These are phyloP conservation scores for Diutina siamensis DNA, from an alignment of 1,139 yeast species.

Conservation along the genomic window DNA sequence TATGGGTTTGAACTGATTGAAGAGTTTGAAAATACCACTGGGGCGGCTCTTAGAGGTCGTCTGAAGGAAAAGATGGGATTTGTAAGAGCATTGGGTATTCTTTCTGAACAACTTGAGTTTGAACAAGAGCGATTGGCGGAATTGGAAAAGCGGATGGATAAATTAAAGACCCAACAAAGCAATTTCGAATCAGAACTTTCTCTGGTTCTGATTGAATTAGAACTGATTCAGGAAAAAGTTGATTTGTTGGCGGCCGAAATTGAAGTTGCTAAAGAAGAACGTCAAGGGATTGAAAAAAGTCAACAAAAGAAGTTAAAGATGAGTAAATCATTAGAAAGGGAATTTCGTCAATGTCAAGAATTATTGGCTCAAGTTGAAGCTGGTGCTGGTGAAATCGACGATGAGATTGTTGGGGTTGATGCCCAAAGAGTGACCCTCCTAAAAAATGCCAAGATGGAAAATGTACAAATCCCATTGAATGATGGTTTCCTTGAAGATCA, in stretches of 20 bases:
- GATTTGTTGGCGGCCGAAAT: conserved; percentile 23
- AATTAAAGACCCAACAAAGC: not conserved
- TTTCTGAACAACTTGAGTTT: conserved; percentile 52
- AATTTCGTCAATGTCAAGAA: conserved; percentile 27
- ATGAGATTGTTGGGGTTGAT: conserved; percentile 41
- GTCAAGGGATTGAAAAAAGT: conserved; percentile 33
- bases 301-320: not conserved
- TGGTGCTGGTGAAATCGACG: conserved; percentile 15
- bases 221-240: conserved; percentile 30
- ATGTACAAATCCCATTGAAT: conserved; percentile 49
- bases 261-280: conserved; percentile 15
- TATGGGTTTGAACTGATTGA: conserved; percentile 43
- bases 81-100: conserved; percentile 46
- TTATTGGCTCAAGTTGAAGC: conserved; percentile 23
- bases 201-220: conserved; percentile 30
- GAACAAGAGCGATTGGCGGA: conserved; percentile 39
- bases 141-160: not conserved
- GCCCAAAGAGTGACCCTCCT: conserved; percentile 51
- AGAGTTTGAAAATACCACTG: conserved; percentile 62
- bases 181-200: not conserved
- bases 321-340: conserved; percentile 29
- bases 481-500: conserved; percentile 40
- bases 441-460: conserved; percentile 68
- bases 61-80: conserved; percentile 56
- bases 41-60: conserved; percentile 45